Conservation (phyloP, 345 rosid species). For the Lepidium africanum region DNA sequence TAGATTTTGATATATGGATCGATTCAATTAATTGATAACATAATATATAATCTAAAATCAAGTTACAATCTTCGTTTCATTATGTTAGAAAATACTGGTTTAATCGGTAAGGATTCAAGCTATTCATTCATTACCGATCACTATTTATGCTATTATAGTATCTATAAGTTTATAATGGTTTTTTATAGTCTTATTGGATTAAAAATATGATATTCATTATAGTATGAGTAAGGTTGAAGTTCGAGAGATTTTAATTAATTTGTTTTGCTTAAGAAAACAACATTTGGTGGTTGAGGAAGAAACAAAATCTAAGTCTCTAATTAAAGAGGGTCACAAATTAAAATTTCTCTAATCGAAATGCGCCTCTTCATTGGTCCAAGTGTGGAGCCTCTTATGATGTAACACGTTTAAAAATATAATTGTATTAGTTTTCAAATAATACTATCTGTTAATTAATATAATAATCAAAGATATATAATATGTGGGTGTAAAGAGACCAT, state of each 20-base stretch:
- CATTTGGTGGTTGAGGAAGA: slow-evolving; percentile 21
- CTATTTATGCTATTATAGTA: background rate
- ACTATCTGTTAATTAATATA: background rate
- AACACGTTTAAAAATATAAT: slow-evolving; percentile 5
- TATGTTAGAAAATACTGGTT: background rate
- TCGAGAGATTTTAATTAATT: background rate
- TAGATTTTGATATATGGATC: too few relatives aligned
- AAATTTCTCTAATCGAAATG: slow-evolving; percentile 4
- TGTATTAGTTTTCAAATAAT: background rate
- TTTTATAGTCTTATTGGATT: background rate
- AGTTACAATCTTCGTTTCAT: background rate
- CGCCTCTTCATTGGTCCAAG: slow-evolving; percentile 25
- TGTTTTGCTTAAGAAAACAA: background rate
- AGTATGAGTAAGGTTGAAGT: background rate
- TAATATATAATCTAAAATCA: background rate
- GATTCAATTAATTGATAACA: background rate
- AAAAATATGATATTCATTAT: background rate
- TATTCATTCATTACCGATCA: background rate
- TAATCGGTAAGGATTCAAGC: background rate
- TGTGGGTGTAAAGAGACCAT: slow-evolving; percentile 27
- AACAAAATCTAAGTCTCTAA: slow-evolving; percentile 24
- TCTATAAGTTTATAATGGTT: background rate
- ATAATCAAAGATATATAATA: background rate
- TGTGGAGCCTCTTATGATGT: slow-evolving; percentile 21
- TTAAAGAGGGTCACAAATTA: background rate